Conservation (phyloP, 1,139 yeast genomes). For the Spencermartinsiella ligniputridi region DNA sequence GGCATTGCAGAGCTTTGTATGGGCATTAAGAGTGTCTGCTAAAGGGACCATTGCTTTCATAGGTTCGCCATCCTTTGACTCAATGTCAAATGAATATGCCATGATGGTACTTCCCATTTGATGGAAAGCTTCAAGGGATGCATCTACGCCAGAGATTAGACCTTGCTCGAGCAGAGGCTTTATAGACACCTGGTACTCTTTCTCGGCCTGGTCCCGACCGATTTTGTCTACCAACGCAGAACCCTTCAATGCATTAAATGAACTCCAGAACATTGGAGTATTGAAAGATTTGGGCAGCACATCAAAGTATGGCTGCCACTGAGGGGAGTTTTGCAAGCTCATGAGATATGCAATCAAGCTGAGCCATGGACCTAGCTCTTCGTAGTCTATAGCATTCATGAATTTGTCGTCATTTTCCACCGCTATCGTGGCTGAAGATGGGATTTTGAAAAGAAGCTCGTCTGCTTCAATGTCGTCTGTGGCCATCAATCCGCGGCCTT, state of each 20-base stretch:
- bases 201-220: slow-evolving; percentile 64
- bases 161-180: slow-evolving; percentile 33
- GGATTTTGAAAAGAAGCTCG: slow-evolving; percentile 65
- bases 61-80: slow-evolving; percentile 42
- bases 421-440: slow-evolving; percentile 49
- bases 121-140: slow-evolving; percentile 57
- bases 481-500: slow-evolving; percentile 81
- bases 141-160: slow-evolving; percentile 30
- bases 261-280: slow-evolving; percentile 75
- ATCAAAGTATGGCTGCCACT: slow-evolving; percentile 67
- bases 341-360: slow-evolving; percentile 63
- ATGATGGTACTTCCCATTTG: slow-evolving; percentile 65
- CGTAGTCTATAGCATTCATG: slow-evolving; percentile 28
- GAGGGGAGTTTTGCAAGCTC: slow-evolving; percentile 47
- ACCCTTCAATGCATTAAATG: slow-evolving; percentile 53
- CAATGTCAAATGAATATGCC: slow-evolving; percentile 66
- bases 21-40: slow-evolving; percentile 88
- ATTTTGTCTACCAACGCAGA: slow-evolving; percentile 65
- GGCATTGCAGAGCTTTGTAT: slow-evolving; percentile 75
- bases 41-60: slow-evolving; percentile 87
- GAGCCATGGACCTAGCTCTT: slow-evolving; percentile 65
- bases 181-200: slow-evolving; percentile 45
- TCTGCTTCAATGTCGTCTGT: slow-evolving; percentile 51
- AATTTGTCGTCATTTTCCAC: slow-evolving; percentile 49
- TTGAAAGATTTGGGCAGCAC: slow-evolving; percentile 63